Conservation (phyloP, 129 eudicot genomes). For the Ambrosia trifida region DNA sequence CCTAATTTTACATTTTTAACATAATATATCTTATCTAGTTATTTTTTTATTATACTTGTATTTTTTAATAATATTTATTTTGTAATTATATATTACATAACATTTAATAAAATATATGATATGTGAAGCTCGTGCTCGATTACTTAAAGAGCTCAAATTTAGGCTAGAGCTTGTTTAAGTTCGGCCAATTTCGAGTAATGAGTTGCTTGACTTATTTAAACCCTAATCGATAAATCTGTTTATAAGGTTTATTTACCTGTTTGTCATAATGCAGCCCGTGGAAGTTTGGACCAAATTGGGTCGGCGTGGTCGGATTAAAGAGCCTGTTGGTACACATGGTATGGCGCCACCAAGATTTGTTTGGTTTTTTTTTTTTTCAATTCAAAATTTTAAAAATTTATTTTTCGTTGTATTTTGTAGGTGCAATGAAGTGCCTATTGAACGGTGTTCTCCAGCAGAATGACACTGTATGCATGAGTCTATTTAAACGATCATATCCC, state of each 20-base stretch:
- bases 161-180: not conserved
- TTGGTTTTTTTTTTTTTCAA: not conserved
- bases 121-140: not conserved
- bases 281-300: constrained; percentile 95
- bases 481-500: constrained; percentile 89
- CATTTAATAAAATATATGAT: too few relatives aligned
- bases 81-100: not conserved
- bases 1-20: too few relatives aligned
- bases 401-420: constrained; percentile 30
- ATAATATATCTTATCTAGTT: too few relatives aligned
- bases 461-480: constrained; percentile 93
- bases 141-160: not conserved
- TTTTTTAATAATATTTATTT: not conserved
- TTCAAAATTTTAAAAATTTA: not conserved
- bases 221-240: not conserved
- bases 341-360: constrained; percentile 12
- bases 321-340: constrained; percentile 99
- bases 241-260: not conserved
- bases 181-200: not conserved
- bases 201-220: not conserved
- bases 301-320: constrained; percentile 92
- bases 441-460: constrained; percentile 94
- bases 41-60: too few relatives aligned
- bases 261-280: constrained; percentile 62
- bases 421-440: constrained; percentile 94